These are phyloP conservation scores for Margaritispora aquatica DNA, from an alignment of 495 filamentous ascomycete species.

Conservation along the genomic window DNA sequence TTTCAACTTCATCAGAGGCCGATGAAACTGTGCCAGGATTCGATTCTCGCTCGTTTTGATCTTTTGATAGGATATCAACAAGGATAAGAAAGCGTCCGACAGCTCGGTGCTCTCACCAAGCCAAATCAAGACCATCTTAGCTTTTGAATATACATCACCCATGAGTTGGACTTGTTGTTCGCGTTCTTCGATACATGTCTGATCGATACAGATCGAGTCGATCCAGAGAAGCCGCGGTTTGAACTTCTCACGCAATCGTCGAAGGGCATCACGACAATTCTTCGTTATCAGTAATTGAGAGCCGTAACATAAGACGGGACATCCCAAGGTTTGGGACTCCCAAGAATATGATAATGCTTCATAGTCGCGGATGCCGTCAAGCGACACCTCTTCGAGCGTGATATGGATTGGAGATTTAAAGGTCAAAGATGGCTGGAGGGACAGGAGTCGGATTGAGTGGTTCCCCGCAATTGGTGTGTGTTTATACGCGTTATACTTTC, in stretches of 20 bases:
- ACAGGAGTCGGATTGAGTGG: not conserved
- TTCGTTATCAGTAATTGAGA: not conserved
- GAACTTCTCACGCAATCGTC: not conserved
- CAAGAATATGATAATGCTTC: not conserved
- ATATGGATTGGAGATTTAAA: not conserved
- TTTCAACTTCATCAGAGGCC: not conserved
- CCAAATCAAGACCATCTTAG: slow-evolving; percentile 16
- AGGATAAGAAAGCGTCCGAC: not conserved
- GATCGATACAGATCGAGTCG: slow-evolving; percentile 3
- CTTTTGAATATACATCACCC: slow-evolving; percentile 14
- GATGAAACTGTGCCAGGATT: not conserved
- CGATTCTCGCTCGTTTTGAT: not conserved
- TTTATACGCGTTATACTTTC: not conserved
- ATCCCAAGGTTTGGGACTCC: not conserved
- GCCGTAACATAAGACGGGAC: not conserved
- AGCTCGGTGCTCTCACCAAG: slow-evolving; percentile 9
- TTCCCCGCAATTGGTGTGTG: not conserved
- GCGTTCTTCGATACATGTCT: slow-evolving; percentile 2
- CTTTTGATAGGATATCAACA: not conserved
- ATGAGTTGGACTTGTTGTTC: slow-evolving; percentile 16
- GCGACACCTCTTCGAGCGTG: not conserved
- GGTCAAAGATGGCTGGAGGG: not conserved
- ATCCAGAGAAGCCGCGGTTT: not conserved
- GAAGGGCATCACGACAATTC: not conserved
- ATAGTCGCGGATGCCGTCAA: not conserved